Conservation (phyloP, 257 asterid species). For the Fraxinus americana region DNA sequence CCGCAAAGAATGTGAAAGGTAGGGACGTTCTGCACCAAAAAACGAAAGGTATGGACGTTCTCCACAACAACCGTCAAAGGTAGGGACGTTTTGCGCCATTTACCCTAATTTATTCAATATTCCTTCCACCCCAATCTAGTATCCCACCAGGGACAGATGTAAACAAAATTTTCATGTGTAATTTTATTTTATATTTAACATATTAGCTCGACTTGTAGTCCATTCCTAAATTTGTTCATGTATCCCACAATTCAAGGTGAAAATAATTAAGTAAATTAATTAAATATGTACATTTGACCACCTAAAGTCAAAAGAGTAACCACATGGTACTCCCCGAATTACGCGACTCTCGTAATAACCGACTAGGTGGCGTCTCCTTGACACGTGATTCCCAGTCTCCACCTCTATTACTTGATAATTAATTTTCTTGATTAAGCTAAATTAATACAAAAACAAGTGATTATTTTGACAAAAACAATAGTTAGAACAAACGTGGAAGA, state of each 20-base stretch:
- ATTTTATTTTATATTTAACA: too few relatives aligned
- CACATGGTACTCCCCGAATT: background rate
- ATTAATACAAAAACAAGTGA: background rate
- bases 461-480: background rate
- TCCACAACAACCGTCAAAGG: too few relatives aligned
- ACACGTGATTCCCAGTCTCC: background rate
- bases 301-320: background rate
- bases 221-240: too few relatives aligned
- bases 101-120: background rate
- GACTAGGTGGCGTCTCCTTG: background rate
- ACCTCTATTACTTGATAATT: background rate
- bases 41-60: too few relatives aligned
- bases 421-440: background rate
- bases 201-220: too few relatives aligned
- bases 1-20: too few relatives aligned
- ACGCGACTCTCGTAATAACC: background rate
- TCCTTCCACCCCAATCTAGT: background rate
- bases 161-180: too few relatives aligned
- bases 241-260: background rate
- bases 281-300: background rate
- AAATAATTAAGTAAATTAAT: background rate
- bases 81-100: too few relatives aligned
- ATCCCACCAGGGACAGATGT: background rate
- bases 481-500: background rate
- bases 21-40: too few relatives aligned